These are phyloP conservation scores for Penicillium polonicum DNA, from an alignment of 2,329 filamentous ascomycete genomes.

Conservation along the genomic window DNA sequence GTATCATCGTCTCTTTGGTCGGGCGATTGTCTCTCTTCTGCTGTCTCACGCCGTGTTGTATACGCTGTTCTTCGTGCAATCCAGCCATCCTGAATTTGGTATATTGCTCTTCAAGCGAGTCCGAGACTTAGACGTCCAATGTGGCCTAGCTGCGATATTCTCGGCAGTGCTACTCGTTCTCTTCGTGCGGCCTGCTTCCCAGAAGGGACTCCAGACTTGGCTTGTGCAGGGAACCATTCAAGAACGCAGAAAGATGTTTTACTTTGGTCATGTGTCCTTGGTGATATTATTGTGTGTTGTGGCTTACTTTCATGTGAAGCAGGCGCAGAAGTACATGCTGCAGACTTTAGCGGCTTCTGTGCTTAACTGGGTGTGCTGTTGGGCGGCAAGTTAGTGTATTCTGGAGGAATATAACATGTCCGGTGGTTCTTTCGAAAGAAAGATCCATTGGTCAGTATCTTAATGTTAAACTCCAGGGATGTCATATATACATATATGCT, in stretches of 20 bases:
- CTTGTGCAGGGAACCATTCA: constrained; percentile 20
- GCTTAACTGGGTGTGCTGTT: constrained; percentile 41
- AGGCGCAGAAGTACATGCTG: constrained; percentile 55
- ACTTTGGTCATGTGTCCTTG: constrained; percentile 54
- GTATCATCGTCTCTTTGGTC: constrained; percentile 59
- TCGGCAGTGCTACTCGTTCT: constrained; percentile 50
- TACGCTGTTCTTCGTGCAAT: constrained; percentile 56
- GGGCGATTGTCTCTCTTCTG: constrained; percentile 54
- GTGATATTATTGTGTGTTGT: constrained; percentile 50
- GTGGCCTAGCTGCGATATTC: constrained; percentile 52
- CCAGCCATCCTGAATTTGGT: constrained; percentile 38
- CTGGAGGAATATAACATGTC: background rate
- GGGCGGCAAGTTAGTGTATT: constrained; percentile 7
- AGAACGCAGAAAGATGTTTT: constrained; percentile 51
- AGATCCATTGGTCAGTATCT: background rate
- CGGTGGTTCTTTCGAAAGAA: background rate
- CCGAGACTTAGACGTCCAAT: constrained; percentile 57
- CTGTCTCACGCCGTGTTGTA: constrained; percentile 56
- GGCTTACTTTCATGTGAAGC: constrained; percentile 56
- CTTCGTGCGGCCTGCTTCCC: constrained; percentile 42
- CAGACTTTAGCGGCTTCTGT: constrained; percentile 50
- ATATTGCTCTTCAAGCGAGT: constrained; percentile 54
- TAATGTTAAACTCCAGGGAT: no score
- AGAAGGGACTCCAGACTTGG: constrained; percentile 15
- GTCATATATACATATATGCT: no score